Base-by-base conservation (phyloP, 2,329 filamentous ascomycete genomes). In the Amauroascus niger region DNA sequence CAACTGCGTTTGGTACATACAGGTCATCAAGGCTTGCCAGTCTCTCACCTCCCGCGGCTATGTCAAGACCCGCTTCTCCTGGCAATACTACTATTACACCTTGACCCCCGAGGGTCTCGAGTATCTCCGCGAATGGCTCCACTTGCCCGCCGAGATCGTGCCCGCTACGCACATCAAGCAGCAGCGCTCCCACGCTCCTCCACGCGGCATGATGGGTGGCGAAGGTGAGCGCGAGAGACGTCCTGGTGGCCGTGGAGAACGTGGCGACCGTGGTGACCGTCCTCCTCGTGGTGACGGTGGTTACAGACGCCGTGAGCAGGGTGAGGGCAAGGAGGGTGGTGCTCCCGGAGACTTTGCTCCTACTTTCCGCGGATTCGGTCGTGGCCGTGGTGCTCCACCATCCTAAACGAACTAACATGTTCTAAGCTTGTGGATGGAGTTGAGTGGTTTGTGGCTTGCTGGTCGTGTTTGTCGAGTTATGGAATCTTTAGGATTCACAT, bases 51-150 rank as follows among this genome's bases (percentile, higher is more conserved):
- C 90, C 67, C 91, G 93, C 75, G 91, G 91, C 74, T 97, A 88
- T 78, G 84, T 98, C 79, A 98, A 98, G 88, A 98, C 93, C 69
- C 93, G 94, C 78, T 98, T 98, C 87, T 95, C 89, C 65, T 95
- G 89, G 89, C 89, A 95, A 79, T 95, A 90, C 83, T 95, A 97
- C 86, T 98, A 98, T 87, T 98, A 98, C 86, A 96, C 93, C 77
- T 86, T 98, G 77, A 96, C 91, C 75, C 88, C 90, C 72, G 90
- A 97, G 83, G 93, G 93, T 79, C 91, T 98, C 75, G 91, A 97
- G 81, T 98, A 98, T 84, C 90, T 98, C 76, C 91, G 93, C 74
- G 93, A 98, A 82, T 98, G 93, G 93, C 90, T 98, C 69, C 93
- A 98, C 80, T 87, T 98, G 69, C 93, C 93, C 70, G 90, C 93